phyloP scores from a whole-genome alignment of 805 yeast genomes.

The Pichia ethanolica region DNA sequence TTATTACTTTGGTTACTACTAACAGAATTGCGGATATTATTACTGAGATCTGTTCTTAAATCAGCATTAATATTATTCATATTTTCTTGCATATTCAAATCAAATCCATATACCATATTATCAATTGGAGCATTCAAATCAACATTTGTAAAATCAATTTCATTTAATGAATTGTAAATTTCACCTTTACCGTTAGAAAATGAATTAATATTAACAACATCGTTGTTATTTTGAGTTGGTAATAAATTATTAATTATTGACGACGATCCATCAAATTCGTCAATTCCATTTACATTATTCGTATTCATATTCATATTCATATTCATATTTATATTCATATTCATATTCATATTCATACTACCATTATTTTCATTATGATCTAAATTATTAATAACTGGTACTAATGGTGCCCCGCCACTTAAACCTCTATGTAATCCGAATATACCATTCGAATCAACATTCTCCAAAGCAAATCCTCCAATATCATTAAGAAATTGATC shows the following conservation, averaged over 20 bases:
- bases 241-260: not conserved
- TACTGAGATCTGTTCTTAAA: too few relatives aligned
- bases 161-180: slow-evolving; percentile 28
- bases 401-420: not conserved
- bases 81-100: not conserved
- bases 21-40: too few relatives aligned
- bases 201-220: not conserved
- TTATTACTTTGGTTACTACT: not conserved
- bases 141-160: slow-evolving; percentile 33
- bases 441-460: slow-evolving; percentile 11
- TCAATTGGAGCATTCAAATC: slow-evolving; percentile 22
- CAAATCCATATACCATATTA: slow-evolving; percentile 17
- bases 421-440: slow-evolving; percentile 2
- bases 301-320: too few relatives aligned
- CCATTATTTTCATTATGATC: too few relatives aligned
- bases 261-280: not conserved
- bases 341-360: too few relatives aligned
- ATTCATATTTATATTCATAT: not conserved
- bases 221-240: not conserved
- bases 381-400: not conserved
- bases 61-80: not conserved
- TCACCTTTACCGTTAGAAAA: slow-evolving; percentile 7
- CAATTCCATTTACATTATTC: not conserved
- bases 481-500: slow-evolving; percentile 28
- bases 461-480: slow-evolving; percentile 19